phyloP scores from a whole-genome alignment of 208 protist genomes.

The Leishmania lainsoni region DNA sequence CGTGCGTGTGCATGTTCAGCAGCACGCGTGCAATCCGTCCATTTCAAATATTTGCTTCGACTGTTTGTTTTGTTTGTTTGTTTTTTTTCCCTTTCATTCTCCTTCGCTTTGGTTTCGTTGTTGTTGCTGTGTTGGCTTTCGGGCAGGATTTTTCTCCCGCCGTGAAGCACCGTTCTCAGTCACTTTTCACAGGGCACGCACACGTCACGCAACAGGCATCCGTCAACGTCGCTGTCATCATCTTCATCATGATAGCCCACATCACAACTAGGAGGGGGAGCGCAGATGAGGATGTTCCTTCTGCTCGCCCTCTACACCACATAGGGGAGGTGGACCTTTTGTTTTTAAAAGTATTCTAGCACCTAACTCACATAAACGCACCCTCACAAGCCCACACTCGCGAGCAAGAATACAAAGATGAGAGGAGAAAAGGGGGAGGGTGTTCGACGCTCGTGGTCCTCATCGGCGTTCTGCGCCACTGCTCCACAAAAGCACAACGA shows the following conservation, averaged over 20 bases:
- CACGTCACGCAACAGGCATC: neutral
- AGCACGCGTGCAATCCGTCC: no score
- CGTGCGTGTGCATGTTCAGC: neutral
- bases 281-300: neutral
- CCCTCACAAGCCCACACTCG: neutral
- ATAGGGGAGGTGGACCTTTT: neutral
- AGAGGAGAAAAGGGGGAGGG: neutral
- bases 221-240: neutral
- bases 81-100: neutral
- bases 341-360: neutral
- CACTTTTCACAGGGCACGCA: neutral
- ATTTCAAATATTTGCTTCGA: no score
- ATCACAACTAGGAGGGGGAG: neutral
- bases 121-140: neutral
- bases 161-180: no score
- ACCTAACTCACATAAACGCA: neutral
- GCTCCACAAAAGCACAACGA: neutral
- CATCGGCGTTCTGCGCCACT: neutral
- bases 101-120: neutral
- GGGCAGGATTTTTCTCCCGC: neutral
- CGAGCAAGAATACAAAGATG: neutral
- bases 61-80: neutral
- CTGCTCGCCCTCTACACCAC: neutral
- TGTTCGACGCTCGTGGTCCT: neutral
- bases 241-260: neutral